Evolutionary conservation across 2,329 filamentous ascomycete species (phyloP).

Genomic region (Paraconiothyrium sp.): DNA sequence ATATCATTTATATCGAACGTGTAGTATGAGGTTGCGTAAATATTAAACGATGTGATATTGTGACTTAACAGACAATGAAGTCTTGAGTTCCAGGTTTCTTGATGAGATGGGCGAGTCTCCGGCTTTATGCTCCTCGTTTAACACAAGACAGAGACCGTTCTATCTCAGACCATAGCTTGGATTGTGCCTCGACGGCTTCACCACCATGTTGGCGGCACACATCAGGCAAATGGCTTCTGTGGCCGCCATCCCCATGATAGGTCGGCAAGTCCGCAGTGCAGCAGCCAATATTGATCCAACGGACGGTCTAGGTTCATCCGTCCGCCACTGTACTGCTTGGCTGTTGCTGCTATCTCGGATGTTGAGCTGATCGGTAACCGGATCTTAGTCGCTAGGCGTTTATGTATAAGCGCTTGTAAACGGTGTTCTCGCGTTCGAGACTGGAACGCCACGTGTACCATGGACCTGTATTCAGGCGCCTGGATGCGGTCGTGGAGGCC

Average conservation of each 20-base stretch:
- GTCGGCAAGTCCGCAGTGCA: neutral
- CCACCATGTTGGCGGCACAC: neutral
- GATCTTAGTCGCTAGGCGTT: neutral
- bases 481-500: neutral
- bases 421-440: neutral
- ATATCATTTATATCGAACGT: neutral
- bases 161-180: neutral
- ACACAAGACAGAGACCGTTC: neutral
- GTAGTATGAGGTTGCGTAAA: neutral
- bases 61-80: neutral
- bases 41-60: neutral
- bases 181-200: neutral
- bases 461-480: neutral
- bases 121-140: neutral
- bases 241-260: neutral
- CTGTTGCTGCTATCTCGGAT: constrained; percentile 2
- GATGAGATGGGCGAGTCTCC: neutral
- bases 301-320: neutral
- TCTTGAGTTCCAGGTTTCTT: neutral
- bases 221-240: constrained; percentile 7
- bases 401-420: constrained; percentile 4
- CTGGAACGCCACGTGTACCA: neutral
- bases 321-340: constrained; percentile 8
- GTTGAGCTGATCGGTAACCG: constrained; percentile 6
- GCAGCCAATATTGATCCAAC: constrained; percentile 15